Percentiles rank a stretch among this genome's conserved stretches.
phyloP scores from a whole-genome alignment of 2,329 filamentous ascomycete species.

The Diaporthe australafricana region DNA sequence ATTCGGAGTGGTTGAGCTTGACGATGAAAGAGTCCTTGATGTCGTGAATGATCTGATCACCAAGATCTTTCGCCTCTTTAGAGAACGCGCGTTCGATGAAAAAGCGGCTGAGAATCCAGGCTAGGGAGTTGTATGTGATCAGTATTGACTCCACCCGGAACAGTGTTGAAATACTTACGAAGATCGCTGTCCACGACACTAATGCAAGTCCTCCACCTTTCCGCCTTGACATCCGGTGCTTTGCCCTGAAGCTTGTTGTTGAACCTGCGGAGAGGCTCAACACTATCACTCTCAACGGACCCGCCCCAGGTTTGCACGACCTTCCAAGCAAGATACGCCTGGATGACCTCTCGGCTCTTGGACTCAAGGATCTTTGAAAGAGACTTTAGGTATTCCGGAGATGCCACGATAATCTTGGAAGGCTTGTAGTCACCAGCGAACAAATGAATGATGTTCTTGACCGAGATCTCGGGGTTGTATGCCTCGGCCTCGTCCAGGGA shows the following conservation, averaged over 20 bases:
- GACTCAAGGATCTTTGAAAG: conserved; percentile 64
- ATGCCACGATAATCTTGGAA: conserved; percentile 34
- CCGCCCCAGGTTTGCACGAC: conserved; percentile 70
- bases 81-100: conserved; percentile 77
- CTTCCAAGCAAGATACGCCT: conserved; percentile 75
- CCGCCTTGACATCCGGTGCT: conserved; percentile 70
- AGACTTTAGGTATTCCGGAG: conserved; percentile 68
- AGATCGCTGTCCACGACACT: conserved; percentile 66
- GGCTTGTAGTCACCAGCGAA: conserved; percentile 29
- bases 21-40: conserved; percentile 75
- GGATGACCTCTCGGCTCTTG: conserved; percentile 64
- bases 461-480: conserved; percentile 36
- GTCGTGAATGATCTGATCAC: conserved; percentile 76
- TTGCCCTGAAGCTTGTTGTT: conserved; percentile 70
- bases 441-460: conserved; percentile 38
- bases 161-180: conserved; percentile 9
- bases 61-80: conserved; percentile 72
- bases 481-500: conserved; percentile 34
- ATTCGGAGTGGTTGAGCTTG: conserved; percentile 67
- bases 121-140: conserved; percentile 52
- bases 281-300: conserved; percentile 68
- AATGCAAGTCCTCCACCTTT: conserved; percentile 76
- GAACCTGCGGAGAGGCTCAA: conserved; percentile 71
- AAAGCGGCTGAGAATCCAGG: conserved; percentile 78
- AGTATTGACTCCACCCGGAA: background rate